These are phyloP conservation scores for Euphorbia celastroides DNA, from an alignment of 441 rosid genomes.

Conservation along the genomic window DNA sequence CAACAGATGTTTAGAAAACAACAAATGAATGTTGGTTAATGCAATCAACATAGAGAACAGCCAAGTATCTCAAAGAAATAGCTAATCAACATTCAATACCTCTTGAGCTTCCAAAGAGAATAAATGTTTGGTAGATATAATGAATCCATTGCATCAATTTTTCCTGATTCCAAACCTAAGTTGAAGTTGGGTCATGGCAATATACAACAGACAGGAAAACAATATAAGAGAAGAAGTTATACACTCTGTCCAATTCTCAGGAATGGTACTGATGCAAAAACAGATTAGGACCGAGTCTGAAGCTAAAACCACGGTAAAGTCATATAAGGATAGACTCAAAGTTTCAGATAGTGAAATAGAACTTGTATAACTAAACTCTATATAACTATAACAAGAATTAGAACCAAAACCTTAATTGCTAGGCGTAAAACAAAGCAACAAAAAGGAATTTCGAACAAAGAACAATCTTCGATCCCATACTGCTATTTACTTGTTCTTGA, in stretches of 20 bases:
- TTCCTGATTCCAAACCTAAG: not conserved
- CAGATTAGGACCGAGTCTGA: not conserved
- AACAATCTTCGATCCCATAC: too few relatives aligned
- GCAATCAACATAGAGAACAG: not conserved
- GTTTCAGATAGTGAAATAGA: too few relatives aligned
- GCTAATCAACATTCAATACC: not conserved
- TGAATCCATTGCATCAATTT: not conserved
- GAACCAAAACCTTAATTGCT: too few relatives aligned
- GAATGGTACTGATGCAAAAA: not conserved
- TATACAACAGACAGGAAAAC: not conserved
- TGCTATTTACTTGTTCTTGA: too few relatives aligned
- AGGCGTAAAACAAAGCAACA: too few relatives aligned
- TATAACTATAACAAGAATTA: too few relatives aligned
- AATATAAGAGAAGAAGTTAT: not conserved
- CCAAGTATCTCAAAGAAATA: not conserved
- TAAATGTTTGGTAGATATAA: not conserved
- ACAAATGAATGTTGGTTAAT: not conserved
- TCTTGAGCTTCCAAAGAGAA: not conserved
- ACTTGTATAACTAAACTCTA: too few relatives aligned
- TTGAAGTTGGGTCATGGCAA: not conserved
- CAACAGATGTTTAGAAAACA: not conserved
- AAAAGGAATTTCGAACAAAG: too few relatives aligned
- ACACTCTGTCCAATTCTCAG: not conserved
- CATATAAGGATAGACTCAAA: too few relatives aligned
- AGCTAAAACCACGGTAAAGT: too few relatives aligned